These are phyloP conservation scores for Trichocomaceae sp. DNA, from an alignment of 2,329 filamentous ascomycete species.

Conservation along the genomic window DNA sequence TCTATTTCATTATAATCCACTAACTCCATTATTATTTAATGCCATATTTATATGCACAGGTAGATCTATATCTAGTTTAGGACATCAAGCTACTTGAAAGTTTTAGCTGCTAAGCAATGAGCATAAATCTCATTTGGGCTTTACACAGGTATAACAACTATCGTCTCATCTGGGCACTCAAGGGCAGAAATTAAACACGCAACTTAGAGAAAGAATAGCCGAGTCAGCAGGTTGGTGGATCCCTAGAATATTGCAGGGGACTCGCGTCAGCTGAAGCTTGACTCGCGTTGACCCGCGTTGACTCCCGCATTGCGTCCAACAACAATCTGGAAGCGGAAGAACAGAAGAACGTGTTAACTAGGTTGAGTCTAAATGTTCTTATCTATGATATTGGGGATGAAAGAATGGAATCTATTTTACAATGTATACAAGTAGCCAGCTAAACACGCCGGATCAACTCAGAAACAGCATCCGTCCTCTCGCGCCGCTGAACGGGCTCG, in stretches of 20 bases:
- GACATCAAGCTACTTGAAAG: background rate
- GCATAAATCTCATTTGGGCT: background rate
- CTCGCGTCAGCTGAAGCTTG: background rate
- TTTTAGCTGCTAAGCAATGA: background rate
- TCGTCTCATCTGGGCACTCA: background rate
- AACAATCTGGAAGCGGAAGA: no score
- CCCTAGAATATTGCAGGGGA: background rate
- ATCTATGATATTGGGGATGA: no score
- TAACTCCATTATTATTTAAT: background rate
- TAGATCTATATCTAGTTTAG: background rate
- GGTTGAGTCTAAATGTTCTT: no score
- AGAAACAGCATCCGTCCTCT: background rate
- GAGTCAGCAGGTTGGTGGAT: background rate
- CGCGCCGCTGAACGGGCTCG: background rate
- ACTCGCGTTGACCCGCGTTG: background rate
- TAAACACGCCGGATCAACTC: background rate
- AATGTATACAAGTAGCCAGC: constrained; percentile 3
- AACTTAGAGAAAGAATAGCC: background rate
- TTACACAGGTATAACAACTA: background rate
- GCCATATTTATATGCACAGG: background rate
- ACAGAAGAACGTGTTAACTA: no score
- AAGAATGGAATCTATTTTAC: no score
- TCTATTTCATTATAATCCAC: background rate
- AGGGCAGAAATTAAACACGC: background rate
- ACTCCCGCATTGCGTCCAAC: background rate